Conservation (phyloP, 2,329 filamentous ascomycete species). For the Ophioceras dolichostomum region DNA sequence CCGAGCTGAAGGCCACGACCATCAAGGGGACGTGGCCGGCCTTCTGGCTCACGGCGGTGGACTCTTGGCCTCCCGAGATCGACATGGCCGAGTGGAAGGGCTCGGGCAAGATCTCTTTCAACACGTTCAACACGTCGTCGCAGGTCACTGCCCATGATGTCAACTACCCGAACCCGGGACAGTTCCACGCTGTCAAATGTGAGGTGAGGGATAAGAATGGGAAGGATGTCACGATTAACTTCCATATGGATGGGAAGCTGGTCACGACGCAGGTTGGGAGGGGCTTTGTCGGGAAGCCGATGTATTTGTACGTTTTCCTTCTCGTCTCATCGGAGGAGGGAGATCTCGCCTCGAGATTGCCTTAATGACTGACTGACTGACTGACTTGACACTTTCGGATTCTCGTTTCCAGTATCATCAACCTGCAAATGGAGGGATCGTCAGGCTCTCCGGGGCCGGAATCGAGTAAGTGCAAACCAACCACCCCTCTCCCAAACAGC, state of each 20-base stretch:
- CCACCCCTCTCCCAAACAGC: too few species aligned
- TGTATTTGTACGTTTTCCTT: conserved; percentile 24
- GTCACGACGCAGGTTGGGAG: conserved; percentile 36
- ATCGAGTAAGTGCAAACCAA: conserved; percentile 8
- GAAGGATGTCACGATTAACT: conserved; percentile 36
- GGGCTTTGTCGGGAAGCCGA: conserved; percentile 32
- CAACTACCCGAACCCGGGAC: conserved; percentile 27
- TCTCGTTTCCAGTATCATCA: conserved; percentile 22
- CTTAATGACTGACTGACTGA: not conserved
- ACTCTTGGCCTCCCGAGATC: conserved; percentile 46
- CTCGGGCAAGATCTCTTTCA: conserved; percentile 41
- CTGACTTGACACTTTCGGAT: not conserved
- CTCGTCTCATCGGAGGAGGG: too few species aligned
- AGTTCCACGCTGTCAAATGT: conserved; percentile 36
- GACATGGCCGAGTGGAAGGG: conserved; percentile 52
- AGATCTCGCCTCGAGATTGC: too few species aligned
- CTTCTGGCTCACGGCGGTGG: conserved; percentile 43
- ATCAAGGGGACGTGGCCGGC: conserved; percentile 41
- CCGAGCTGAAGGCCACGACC: conserved; percentile 26
- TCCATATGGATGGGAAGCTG: conserved; percentile 38
- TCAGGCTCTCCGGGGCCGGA: conserved; percentile 27
- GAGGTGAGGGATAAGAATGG: conserved; percentile 39
- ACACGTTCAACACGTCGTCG: conserved; percentile 38
- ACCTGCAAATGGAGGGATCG: conserved; percentile 32
- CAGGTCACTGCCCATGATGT: conserved; percentile 33